Percentiles rank a stretch among this genome's conserved stretches.
Conservation (phyloP, 768 basidiomycete species). For the Lactarius indigo region DNA sequence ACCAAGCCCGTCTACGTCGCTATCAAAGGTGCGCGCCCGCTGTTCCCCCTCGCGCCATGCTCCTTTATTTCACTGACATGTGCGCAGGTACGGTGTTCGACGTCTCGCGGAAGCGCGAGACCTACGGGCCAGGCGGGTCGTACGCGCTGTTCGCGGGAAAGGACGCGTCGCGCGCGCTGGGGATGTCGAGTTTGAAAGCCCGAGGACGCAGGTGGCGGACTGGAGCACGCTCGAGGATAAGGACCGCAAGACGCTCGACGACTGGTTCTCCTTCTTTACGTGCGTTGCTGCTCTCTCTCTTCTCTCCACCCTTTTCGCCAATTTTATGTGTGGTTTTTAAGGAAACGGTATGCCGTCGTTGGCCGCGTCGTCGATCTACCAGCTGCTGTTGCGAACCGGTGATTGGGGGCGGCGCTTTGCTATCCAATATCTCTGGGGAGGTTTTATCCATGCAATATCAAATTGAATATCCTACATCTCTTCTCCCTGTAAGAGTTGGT, state of each 20-base stretch:
- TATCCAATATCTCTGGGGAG: neutral
- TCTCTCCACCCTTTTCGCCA: neutral
- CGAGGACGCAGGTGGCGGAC: constrained; percentile 85
- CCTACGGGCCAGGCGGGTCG: constrained; percentile 79
- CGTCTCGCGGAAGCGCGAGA: constrained; percentile 78
- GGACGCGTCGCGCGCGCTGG: constrained; percentile 87
- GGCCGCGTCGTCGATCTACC: constrained; percentile 65
- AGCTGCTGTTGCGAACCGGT: constrained; percentile 32
- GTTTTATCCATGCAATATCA: neutral
- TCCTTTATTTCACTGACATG: too few relatives aligned
- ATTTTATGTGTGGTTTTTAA: constrained; percentile 30
- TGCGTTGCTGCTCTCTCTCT: constrained; percentile 45
- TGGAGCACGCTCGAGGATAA: constrained; percentile 70
- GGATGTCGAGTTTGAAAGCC: constrained; percentile 84
- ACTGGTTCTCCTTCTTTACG: constrained; percentile 88
- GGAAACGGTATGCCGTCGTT: constrained; percentile 86
- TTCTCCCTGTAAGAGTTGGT: neutral
- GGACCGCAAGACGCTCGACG: constrained; percentile 76
- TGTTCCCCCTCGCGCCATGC: neutral
- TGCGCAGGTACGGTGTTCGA: constrained; percentile 83
- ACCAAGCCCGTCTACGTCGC: constrained; percentile 81
- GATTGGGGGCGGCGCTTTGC: neutral
- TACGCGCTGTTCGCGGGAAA: constrained; percentile 91
- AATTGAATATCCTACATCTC: neutral
- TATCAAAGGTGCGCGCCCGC: constrained; percentile 67